Base-by-base conservation (phyloP, 2,329 filamentous ascomycete species). In the Clonostachys chloroleuca region DNA sequence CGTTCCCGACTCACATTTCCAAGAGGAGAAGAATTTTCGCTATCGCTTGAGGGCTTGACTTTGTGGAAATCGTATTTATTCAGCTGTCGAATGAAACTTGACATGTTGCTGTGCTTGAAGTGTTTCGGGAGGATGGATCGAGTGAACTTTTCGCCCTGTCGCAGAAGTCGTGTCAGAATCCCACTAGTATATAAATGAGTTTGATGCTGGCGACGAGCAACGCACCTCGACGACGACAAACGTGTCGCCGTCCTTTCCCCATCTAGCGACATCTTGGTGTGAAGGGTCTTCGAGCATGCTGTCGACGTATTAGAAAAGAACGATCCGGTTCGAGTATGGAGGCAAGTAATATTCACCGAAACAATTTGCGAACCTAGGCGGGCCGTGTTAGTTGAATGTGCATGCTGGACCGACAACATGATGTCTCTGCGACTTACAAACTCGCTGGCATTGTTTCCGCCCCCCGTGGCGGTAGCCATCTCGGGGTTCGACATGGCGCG, bases 41-140 rank as follows among this genome's bases (percentile, higher is more conserved):
- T 59, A 42, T 71, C 68, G 44, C 62, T 65, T 4, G 67, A 66
- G 14, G 68, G 67, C 52, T 94, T 83, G 53, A 97, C 92, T 75
- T 99, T 99, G 75, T 99, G 94, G 58, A 99, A 99, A 63, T 96
- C 92, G 67, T 95, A 96, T 65, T 96, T 96, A 74, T 96, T 96
- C 49, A 96, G 74, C 65, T 96, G 92, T 43, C 92, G 87, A 49
- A 96, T 92, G 63, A 96, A 96, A 68, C 91, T 96, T 34, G 92
- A 92, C 72, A 96, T 96, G 66, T 96, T 96, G 79, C 90, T 95
- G 70, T 97, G 94, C 69, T 99, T 99, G 77, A 99, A 99, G 61
- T 97, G 91, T 64, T 97, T 96, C 3, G 94, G 94, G 14, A 99
- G 81, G 58, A 99, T 95, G 37, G 89, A 87, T 66, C 96, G 96